These are phyloP conservation scores for Pythium pectinolyticum DNA, from an alignment of 352 stramenopile genomes.

Conservation along the genomic window DNA sequence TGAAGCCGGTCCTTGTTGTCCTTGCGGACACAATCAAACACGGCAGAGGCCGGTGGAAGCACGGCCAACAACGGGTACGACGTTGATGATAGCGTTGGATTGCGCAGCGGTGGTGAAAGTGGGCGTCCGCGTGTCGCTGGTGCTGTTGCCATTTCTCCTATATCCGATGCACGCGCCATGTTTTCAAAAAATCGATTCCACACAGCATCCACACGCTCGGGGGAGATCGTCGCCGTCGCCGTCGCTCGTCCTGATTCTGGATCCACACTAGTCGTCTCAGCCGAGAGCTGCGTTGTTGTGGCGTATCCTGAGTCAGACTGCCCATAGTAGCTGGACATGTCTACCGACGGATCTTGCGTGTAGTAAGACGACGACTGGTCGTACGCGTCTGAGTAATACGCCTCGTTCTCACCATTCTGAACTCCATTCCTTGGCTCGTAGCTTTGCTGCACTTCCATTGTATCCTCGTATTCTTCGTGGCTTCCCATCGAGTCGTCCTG, in stretches of 20 bases:
- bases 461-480: conserved; percentile 21
- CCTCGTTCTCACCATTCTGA: background rate
- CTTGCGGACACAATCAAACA: conserved; percentile 61
- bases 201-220: conserved; percentile 54
- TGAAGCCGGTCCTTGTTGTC: conserved; percentile 45
- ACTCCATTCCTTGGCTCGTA: no score
- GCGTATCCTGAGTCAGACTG: no score
- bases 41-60: conserved; percentile 15
- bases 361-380: background rate
- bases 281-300: no score
- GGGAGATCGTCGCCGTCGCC: conserved; percentile 30
- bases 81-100: background rate
- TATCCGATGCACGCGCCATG: conserved; percentile 36
- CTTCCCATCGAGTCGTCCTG: no score
- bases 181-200: conserved; percentile 85
- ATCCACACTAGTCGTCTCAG: no score
- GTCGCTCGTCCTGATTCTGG: background rate
- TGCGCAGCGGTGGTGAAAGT: background rate
- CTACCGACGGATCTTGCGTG: background rate
- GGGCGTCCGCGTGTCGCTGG: no score
- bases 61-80: no score
- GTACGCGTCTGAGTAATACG: background rate
- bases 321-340: background rate
- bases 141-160: background rate
- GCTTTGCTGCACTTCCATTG: background rate